Conservation (phyloP, 768 basidiomycete species). For the Chlorophyllum brunneum region DNA sequence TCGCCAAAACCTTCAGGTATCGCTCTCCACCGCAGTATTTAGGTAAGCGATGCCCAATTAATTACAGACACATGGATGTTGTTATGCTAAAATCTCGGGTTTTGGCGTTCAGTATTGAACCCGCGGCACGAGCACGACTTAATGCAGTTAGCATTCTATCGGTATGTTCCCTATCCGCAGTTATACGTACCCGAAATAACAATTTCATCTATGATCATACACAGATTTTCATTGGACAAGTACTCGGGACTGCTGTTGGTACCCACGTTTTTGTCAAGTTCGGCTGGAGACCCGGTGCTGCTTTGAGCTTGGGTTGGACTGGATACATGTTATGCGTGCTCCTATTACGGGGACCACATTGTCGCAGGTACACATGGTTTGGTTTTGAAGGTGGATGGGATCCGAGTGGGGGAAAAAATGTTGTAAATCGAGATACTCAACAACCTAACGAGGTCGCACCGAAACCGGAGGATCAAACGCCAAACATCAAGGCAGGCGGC, state of each 20-base stretch:
- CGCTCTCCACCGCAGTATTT: constrained; percentile 56
- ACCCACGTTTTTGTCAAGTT: constrained; percentile 63
- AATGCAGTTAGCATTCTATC: constrained; percentile 76
- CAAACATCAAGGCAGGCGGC: too few relatives aligned
- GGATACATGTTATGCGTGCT: constrained; percentile 55
- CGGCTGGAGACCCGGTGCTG: constrained; percentile 70
- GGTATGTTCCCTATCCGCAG: constrained; percentile 30
- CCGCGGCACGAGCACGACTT: constrained; percentile 58
- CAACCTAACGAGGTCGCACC: too few relatives aligned
- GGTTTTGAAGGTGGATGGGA: constrained; percentile 61
- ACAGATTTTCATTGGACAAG: constrained; percentile 74
- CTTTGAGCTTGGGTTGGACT: constrained; percentile 55
- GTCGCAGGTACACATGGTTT: constrained; percentile 52
- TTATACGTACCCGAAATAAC: not conserved
- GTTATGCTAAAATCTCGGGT: not conserved
- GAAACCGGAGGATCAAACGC: too few relatives aligned
- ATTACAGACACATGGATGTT: not conserved
- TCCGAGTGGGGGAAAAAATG: constrained; percentile 33
- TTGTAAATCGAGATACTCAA: too few relatives aligned
- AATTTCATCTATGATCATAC: not conserved
- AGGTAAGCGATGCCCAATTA: constrained; percentile 29
- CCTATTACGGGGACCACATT: constrained; percentile 67
- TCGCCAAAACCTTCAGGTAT: constrained; percentile 72
- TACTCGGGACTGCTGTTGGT: constrained; percentile 76
- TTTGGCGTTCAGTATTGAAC: constrained; percentile 29